Conservation (phyloP, 176 grass and related monocot genomes). For the Phyllostachys edulis region DNA sequence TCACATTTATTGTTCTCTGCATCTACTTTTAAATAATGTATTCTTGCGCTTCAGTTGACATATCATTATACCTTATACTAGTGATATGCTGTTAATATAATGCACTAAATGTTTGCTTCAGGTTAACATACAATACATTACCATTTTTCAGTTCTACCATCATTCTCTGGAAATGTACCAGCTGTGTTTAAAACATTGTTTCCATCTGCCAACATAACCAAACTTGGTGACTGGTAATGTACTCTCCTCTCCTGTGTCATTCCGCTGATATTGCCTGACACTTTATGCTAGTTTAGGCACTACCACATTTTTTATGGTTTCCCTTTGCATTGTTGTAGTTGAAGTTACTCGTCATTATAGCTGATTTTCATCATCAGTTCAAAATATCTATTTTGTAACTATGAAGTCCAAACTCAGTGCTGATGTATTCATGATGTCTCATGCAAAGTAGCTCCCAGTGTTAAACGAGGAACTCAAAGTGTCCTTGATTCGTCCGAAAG, state of each 20-base stretch:
- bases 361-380: background rate
- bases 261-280: conserved; percentile 11
- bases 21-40: background rate
- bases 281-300: background rate
- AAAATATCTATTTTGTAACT: conserved; percentile 9
- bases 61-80: conserved; percentile 21
- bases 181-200: conserved; percentile 72
- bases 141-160: conserved; percentile 80
- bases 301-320: background rate
- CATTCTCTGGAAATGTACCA: conserved; percentile 96
- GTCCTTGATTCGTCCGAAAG: too few relatives aligned
- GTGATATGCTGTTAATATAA: conserved; percentile 17
- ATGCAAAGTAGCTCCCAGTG: conserved; percentile 5
- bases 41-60: conserved; percentile 10
- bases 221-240: conserved; percentile 89
- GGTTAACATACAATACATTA: conserved; percentile 12
- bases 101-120: background rate
- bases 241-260: conserved; percentile 21
- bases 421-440: conserved; percentile 4
- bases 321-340: background rate
- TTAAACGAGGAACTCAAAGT: too few relatives aligned
- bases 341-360: background rate
- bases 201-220: conserved; percentile 85
- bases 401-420: background rate
- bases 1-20: background rate